Evolutionary conservation across 208 protist species (phyloP).

Genomic region (Leishmania aethiopica): DNA sequence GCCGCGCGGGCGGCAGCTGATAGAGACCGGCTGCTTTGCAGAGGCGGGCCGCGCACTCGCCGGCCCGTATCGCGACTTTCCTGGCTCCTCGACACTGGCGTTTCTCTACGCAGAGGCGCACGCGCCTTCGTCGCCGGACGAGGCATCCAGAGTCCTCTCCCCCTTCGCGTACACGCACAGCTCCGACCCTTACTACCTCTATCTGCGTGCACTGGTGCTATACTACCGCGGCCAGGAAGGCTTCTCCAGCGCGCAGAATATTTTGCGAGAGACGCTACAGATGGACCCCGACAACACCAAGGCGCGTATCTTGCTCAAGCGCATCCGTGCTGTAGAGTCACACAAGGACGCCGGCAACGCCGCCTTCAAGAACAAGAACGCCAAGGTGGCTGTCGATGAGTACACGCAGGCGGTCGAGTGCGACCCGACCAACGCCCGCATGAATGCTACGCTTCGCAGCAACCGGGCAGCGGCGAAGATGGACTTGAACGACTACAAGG

Average conservation of each 20-base stretch:
- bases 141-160: slow-evolving; percentile 52
- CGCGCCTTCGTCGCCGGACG: slow-evolving; percentile 51
- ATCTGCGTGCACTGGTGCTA: slow-evolving; percentile 60
- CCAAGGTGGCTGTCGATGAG: slow-evolving; percentile 66
- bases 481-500: slow-evolving; percentile 85
- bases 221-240: slow-evolving; percentile 80
- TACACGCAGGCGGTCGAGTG: slow-evolving; percentile 80
- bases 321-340: slow-evolving; percentile 66
- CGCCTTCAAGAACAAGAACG: slow-evolving; percentile 79
- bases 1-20: slow-evolving; percentile 31
- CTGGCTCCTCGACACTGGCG: slow-evolving; percentile 52
- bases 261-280: slow-evolving; percentile 67
- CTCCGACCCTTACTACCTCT: slow-evolving; percentile 68
- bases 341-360: slow-evolving; percentile 84
- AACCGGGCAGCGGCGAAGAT: slow-evolving; percentile 91
- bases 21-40: slow-evolving; percentile 37
- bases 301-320: slow-evolving; percentile 72
- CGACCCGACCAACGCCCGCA: slow-evolving; percentile 73
- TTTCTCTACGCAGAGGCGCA: slow-evolving; percentile 75
- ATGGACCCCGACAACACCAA: slow-evolving; percentile 82
- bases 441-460: slow-evolving; percentile 80
- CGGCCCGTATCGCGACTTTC: slow-evolving; percentile 48
- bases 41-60: slow-evolving; percentile 43
- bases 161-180: slow-evolving; percentile 49
- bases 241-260: slow-evolving; percentile 61